Evolutionary conservation across 345 rosid species (phyloP), one percentile per base, ranked within the genome.

Genomic region (Eucalyptus pauciflora): DNA sequence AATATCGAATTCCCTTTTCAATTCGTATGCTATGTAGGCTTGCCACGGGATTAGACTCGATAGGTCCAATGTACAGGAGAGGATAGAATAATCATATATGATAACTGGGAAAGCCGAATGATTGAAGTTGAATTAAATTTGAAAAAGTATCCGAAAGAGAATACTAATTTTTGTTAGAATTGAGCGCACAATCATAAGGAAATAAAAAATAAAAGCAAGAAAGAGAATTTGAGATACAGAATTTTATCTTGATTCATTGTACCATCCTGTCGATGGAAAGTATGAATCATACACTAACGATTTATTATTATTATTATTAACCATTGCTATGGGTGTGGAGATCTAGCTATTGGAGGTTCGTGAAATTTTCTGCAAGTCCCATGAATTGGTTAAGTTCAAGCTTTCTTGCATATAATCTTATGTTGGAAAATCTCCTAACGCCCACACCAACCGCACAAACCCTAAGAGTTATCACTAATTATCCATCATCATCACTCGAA

Each of bases 131-230:
- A 76, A 76, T 41, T 45, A 41, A 20, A 41, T 76, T 76, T 20
- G 14, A 41, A 41, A 37, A 11, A 76, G 48, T 22, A 45, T 76
- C 3, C 7, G 27, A 37, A 18, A 20, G 81, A 69, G 11, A 33
- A 67, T 67, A 31, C 3, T 67, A 4, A 4, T 24, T 24, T 25
- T 56, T 56, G 13, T 24, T 56, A 56, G 62, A 25, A 56, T 56
- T 56, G 1, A 1, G 13, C 2, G 13, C 29, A 56, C 29, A 4
- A 1, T 10, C 6, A 56, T 10, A 56, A 24, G 2, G 13, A 56
- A 56, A 4, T 56, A 24, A 25, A 24, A 25, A 4, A 56, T 24
- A 56, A 5, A 56, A 56, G 13, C 3, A 56, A 56, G 13, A 56
- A 10, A 56, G 5, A 24, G 6, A 56, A 56, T 56, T 56, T 24